These are phyloP conservation scores for Termitomyces bulborhizus DNA, from an alignment of 768 basidiomycete genomes.

Conservation along the genomic window DNA sequence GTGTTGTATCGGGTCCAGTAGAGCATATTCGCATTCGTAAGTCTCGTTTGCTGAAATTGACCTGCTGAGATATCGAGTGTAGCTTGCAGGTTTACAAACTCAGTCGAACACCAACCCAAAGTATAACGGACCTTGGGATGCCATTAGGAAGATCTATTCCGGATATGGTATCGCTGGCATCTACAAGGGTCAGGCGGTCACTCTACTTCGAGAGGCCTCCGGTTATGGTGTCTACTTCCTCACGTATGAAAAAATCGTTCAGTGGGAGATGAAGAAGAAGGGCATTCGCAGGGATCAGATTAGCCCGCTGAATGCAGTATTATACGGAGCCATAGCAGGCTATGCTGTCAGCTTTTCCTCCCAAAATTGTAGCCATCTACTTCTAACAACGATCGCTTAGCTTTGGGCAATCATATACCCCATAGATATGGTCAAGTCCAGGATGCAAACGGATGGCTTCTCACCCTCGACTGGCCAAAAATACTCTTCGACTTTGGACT, in stretches of 20 bases:
- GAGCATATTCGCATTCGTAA: conserved; percentile 95
- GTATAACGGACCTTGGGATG: conserved; percentile 84
- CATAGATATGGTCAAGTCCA: conserved; percentile 93
- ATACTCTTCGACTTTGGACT: conserved; percentile 79
- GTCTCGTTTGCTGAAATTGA: conserved; percentile 21
- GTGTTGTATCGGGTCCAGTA: conserved; percentile 91
- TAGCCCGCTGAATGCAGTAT: conserved; percentile 66
- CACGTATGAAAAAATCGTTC: conserved; percentile 88
- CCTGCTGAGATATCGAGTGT: background rate
- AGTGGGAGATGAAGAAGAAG: conserved; percentile 73
- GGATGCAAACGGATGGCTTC: conserved; percentile 94
- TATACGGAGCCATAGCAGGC: conserved; percentile 89
- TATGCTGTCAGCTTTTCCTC: conserved; percentile 61
- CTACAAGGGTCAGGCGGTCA: conserved; percentile 90
- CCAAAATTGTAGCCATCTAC: background rate
- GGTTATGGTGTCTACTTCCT: conserved; percentile 90
- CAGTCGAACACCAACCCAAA: conserved; percentile 72
- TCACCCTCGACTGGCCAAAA: conserved; percentile 67
- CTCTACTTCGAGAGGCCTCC: conserved; percentile 74
- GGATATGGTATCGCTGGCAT: conserved; percentile 76
- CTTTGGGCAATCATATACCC: conserved; percentile 93
- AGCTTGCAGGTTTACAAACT: conserved; percentile 75
- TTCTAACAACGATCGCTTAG: conserved; percentile 29
- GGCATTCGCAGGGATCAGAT: conserved; percentile 73
- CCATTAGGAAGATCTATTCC: conserved; percentile 76